Base-by-base conservation (phyloP, 371 early-diverging fungal species). In the Umbelopsis sp. region DNA sequence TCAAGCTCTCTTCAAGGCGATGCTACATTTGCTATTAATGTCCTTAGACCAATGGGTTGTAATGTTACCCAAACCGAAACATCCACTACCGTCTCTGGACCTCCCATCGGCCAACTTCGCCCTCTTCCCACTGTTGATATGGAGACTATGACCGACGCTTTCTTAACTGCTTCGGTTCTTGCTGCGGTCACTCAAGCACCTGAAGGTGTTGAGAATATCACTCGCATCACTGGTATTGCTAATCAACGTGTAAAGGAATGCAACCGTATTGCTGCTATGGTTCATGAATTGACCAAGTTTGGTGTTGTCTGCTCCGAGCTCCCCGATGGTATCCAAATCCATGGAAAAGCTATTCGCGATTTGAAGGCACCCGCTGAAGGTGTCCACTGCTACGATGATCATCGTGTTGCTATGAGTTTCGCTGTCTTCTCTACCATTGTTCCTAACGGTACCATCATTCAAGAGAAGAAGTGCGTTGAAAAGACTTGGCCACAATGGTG, bases 401-500 rank as follows among this genome's bases (percentile, higher is more conserved):
- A 98, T 76, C 93, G 99, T 63, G 91, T 99, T 44, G 98, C 99
- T 16, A 99, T 99, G 98, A 93, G 94, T 75, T 94, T 97, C 83
- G 90, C 92, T 67, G 86, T 97, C 0, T 80, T 98, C 44, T 90
- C 92, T 7, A 90, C 89, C 22, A 92, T 89, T 29, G 87, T 94
- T 18, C 90, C 92, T 11, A 81, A 82, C 8, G 93, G 91, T 22
- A 87, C 93, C 0, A 86, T 92, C 68, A 88, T 97, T 51, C 89
- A 87, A 51, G 97, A 97, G 74, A 95, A 95, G 78, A 91, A 94
- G 72, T 98, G 99, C 74, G 97, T 97, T 8, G 99, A 96, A 75
- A 98, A 98, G 87, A 98, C 99, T 0, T 97, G 96, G 97, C 99
- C 99, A 11, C 87, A 84, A 20, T 99, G 98, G 98, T 99, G 98